Conservation (phyloP, 1,284 basidiomycete species). For the Vanrija humicola region DNA sequence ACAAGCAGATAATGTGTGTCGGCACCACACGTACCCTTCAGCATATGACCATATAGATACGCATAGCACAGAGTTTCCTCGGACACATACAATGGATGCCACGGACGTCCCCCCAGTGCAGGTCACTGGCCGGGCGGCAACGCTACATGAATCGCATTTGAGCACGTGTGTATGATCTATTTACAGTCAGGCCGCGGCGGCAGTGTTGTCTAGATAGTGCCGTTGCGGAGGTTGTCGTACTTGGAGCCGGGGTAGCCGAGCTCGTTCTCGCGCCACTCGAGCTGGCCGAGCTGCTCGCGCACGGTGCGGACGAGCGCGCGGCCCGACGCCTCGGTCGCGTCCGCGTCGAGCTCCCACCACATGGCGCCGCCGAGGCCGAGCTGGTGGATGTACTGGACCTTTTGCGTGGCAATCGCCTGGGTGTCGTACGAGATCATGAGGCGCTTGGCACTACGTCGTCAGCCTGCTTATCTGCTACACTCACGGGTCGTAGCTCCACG, state of each 20-base stretch:
- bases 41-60: not conserved
- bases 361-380: constrained; percentile 68
- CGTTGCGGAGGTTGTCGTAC: constrained; percentile 21
- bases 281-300: constrained; percentile 29
- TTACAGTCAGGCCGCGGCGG: not conserved
- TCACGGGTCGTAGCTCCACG: constrained; percentile 69
- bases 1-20: not conserved
- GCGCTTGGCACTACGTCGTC: constrained; percentile 53
- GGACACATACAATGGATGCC: too few relatives aligned
- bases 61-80: too few relatives aligned
- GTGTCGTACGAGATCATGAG: constrained; percentile 74
- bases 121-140: too few relatives aligned
- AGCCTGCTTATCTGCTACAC: constrained; percentile 4
- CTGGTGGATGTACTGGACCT: constrained; percentile 68
- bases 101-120: too few relatives aligned
- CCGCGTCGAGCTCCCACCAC: constrained; percentile 63
- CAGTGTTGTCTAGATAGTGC: constrained; percentile 8
- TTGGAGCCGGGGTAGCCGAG: constrained; percentile 38
- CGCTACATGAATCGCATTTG: too few relatives aligned
- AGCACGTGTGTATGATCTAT: not conserved
- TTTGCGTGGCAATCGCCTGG: constrained; percentile 64
- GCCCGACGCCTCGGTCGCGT: constrained; percentile 28
- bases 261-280: constrained; percentile 38
- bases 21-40: not conserved
- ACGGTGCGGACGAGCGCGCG: constrained; percentile 33